phyloP scores from a whole-genome alignment of 2,329 filamentous ascomycete genomes.

The Harringtonia aguacate region DNA sequence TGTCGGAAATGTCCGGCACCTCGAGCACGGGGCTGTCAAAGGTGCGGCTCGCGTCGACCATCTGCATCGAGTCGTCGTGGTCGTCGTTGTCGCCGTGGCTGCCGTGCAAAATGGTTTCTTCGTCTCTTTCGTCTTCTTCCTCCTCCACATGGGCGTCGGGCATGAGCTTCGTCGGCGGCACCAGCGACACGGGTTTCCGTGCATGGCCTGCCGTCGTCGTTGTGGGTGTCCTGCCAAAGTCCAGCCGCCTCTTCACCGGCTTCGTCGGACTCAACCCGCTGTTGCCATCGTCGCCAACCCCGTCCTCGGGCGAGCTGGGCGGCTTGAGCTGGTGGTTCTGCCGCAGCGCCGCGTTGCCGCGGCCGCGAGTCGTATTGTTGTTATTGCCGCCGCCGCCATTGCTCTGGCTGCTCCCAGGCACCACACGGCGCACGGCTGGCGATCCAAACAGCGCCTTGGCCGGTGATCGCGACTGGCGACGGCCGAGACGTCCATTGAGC shows the following conservation, averaged over 20 bases:
- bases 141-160: slow-evolving; percentile 17
- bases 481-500: slow-evolving; percentile 35
- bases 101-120: slow-evolving; percentile 14
- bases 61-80: slow-evolving; percentile 30
- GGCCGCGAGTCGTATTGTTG: not conserved
- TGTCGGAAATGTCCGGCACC: too few relatives aligned
- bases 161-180: slow-evolving; percentile 4
- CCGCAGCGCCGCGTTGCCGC: slow-evolving; percentile 5
- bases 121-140: slow-evolving; percentile 17
- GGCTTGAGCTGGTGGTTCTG: slow-evolving; percentile 44
- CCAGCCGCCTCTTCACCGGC: slow-evolving; percentile 41
- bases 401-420: slow-evolving; percentile 13
- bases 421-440: slow-evolving; percentile 41
- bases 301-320: slow-evolving; percentile 34
- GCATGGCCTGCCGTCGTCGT: slow-evolving; percentile 14
- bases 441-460: slow-evolving; percentile 50
- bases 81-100: slow-evolving; percentile 14
- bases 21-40: slow-evolving; percentile 2
- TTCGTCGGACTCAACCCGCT: slow-evolving; percentile 20
- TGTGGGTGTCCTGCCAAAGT: slow-evolving; percentile 30
- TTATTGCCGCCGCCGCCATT: not conserved
- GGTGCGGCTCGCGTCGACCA: slow-evolving; percentile 19
- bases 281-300: slow-evolving; percentile 17
- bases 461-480: slow-evolving; percentile 45
- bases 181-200: slow-evolving; percentile 8